Evolutionary conservation across 345 rosid species (phyloP).

Genomic region (Eutrema japonicum): DNA sequence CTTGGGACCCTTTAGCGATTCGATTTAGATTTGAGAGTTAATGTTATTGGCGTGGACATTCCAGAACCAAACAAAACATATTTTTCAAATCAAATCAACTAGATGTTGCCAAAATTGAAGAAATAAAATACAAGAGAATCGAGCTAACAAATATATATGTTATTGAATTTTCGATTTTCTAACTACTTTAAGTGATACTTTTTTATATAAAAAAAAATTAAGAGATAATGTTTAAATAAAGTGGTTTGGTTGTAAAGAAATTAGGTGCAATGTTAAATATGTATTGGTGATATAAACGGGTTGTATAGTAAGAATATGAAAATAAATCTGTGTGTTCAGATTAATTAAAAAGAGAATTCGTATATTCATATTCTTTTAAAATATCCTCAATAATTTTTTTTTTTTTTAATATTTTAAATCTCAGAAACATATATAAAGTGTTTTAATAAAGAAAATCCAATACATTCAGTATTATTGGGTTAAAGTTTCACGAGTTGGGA

Average conservation of each 20-base stretch:
- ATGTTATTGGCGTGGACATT: conserved; percentile 30
- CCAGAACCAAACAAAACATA: conserved; percentile 27
- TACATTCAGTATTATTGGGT: no score
- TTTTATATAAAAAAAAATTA: neutral
- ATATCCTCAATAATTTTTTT: neutral
- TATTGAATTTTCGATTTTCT: neutral
- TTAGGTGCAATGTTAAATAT: no score
- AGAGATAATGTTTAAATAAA: neutral
- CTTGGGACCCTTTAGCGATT: conserved; percentile 35
- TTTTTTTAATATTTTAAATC: neutral
- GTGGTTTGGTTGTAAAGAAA: neutral
- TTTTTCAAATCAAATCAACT: neutral
- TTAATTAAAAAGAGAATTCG: neutral
- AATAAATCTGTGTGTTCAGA: no score
- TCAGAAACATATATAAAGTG: neutral
- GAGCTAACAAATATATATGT: neutral
- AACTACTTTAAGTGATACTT: conserved; percentile 9
- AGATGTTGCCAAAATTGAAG: conserved; percentile 10
- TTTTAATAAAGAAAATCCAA: neutral
- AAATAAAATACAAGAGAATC: neutral
- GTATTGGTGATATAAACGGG: neutral
- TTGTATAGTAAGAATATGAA: neutral
- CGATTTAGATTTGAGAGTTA: conserved; percentile 24
- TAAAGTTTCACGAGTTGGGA: neutral
- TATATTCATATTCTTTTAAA: neutral